These are phyloP conservation scores for Penicillium paradoxum DNA, from an alignment of 495 filamentous ascomycete genomes.

Conservation along the genomic window DNA sequence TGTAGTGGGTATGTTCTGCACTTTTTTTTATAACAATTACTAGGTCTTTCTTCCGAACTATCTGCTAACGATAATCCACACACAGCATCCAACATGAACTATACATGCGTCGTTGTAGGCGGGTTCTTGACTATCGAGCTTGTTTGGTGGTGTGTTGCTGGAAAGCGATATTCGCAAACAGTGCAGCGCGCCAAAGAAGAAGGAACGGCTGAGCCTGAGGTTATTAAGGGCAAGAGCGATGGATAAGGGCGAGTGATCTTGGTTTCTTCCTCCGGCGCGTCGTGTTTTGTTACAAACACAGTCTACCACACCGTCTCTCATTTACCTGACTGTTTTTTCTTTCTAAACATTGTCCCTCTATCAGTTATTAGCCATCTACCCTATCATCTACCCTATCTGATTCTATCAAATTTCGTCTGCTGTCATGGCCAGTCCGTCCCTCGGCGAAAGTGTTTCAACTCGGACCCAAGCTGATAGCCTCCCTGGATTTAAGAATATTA, in stretches of 20 bases:
- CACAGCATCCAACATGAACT: conserved; percentile 60
- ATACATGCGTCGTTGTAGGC: conserved; percentile 59
- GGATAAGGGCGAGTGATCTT: neutral
- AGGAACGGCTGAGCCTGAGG: neutral
- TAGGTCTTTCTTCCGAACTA: neutral
- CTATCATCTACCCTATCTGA: too few species aligned
- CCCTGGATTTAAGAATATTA: neutral
- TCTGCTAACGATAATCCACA: neutral
- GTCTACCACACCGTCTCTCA: too few species aligned
- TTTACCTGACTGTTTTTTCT: neutral
- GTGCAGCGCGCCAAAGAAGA: conserved; percentile 25
- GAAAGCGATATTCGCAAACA: conserved; percentile 28
- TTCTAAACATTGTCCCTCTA: neutral
- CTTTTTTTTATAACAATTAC: too few species aligned
- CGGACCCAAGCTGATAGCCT: neutral
- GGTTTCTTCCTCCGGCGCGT: neutral
- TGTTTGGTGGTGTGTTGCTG: conserved; percentile 36
- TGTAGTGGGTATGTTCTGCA: conserved; percentile 27
- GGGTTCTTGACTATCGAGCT: conserved; percentile 47
- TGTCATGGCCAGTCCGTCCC: neutral
- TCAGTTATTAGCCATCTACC: too few species aligned
- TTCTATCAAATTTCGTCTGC: neutral
- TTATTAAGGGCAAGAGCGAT: neutral
- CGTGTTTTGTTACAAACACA: neutral
- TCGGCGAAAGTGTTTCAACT: neutral